A percentile compares a stretch with the other conserved stretches of the same genome.
These are phyloP conservation scores for Macrolepiota fuliginosa DNA, from an alignment of 768 basidiomycete species.

Conservation along the genomic window DNA sequence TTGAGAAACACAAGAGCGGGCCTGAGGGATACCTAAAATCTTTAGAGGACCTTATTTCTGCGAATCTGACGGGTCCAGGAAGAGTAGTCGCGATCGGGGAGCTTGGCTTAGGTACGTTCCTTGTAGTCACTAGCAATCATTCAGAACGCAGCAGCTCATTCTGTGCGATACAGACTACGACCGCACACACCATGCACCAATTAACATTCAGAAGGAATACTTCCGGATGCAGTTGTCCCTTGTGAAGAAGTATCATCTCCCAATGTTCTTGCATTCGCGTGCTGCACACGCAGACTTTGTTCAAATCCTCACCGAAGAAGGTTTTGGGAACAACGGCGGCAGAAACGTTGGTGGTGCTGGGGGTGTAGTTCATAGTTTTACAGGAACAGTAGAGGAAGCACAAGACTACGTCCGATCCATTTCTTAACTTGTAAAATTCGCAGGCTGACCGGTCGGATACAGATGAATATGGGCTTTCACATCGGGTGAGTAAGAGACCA, in stretches of 20 bases:
- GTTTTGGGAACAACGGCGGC: slow-evolving; percentile 59
- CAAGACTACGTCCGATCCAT: slow-evolving; percentile 39
- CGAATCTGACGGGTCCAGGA: slow-evolving; percentile 49
- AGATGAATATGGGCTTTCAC: slow-evolving; percentile 76
- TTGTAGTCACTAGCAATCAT: no score
- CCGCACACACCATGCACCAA: slow-evolving; percentile 60
- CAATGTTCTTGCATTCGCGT: slow-evolving; percentile 79
- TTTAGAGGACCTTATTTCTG: slow-evolving; percentile 51
- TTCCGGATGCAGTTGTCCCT: slow-evolving; percentile 68
- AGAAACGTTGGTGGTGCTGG: slow-evolving; percentile 53
- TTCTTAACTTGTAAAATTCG: not conserved
- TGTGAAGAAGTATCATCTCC: slow-evolving; percentile 69
- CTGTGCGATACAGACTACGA: slow-evolving; percentile 60
- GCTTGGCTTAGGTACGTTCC: slow-evolving; percentile 65
- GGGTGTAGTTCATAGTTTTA: slow-evolving; percentile 85
- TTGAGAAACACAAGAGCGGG: slow-evolving; percentile 54
- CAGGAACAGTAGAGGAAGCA: slow-evolving; percentile 62
- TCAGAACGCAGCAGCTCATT: not conserved
- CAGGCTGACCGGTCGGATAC: not conserved
- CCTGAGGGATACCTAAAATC: slow-evolving; percentile 59
- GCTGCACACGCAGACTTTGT: slow-evolving; percentile 75
- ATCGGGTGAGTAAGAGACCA: slow-evolving; percentile 38
- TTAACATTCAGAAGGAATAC: slow-evolving; percentile 56
- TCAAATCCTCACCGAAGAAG: slow-evolving; percentile 58
- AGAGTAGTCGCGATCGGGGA: slow-evolving; percentile 75